A percentile compares a stretch with the other conserved stretches of the same genome.
Conservation (phyloP, 1,284 basidiomycete genomes). For the Ustilago sp. region DNA sequence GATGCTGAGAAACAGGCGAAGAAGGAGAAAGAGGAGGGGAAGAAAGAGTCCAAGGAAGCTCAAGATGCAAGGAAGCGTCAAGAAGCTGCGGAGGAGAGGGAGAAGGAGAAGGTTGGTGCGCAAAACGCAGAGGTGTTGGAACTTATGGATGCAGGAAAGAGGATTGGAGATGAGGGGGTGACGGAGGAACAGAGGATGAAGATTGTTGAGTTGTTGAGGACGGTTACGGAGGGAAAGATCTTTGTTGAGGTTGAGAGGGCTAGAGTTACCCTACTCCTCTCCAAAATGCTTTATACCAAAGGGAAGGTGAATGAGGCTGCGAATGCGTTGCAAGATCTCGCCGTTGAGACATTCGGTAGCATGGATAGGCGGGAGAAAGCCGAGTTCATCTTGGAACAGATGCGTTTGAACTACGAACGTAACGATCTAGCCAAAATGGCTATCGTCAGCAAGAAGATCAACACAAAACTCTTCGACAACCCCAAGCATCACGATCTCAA, state of each 20-base stretch:
- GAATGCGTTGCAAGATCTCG: conserved; percentile 82
- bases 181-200: conserved; percentile 47
- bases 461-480: conserved; percentile 84
- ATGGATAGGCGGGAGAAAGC: conserved; percentile 99
- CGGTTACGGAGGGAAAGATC: conserved; percentile 98
- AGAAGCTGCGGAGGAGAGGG: conserved; percentile 48
- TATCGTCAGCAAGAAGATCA: conserved; percentile 93
- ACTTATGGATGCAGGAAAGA: conserved; percentile 58
- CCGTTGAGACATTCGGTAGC: conserved; percentile 98
- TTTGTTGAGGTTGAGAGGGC: conserved; percentile 97
- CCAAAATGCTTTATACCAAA: conserved; percentile 58
- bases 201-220: conserved; percentile 80
- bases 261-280: conserved; percentile 74
- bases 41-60: conserved; percentile 47
- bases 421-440: conserved; percentile 88
- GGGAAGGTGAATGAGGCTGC: conserved; percentile 64
- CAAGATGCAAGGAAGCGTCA: conserved; percentile 32
- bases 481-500: conserved; percentile 92
- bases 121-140: conserved; percentile 57
- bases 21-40: conserved; percentile 43
- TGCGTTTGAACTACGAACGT: conserved; percentile 85
- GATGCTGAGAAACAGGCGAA: conserved; percentile 37
- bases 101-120: conserved; percentile 57
- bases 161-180: conserved; percentile 58
- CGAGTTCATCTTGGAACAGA: conserved; percentile 97